Conservation (phyloP, 2,329 filamentous ascomycete genomes). For the Colletotrichum scovillei region DNA sequence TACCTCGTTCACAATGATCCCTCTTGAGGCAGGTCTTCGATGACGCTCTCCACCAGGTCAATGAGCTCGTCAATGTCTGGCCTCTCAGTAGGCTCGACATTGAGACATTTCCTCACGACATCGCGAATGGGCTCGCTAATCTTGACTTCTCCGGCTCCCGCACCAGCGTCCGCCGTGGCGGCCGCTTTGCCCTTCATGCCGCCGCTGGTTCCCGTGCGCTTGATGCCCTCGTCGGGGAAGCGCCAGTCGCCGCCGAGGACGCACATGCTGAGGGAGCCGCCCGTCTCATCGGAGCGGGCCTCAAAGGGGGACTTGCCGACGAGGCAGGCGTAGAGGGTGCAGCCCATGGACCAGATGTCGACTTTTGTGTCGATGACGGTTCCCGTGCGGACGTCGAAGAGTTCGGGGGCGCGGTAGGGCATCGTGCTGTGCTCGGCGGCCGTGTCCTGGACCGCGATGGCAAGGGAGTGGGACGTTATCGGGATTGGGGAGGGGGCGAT, state of each 20-base stretch:
- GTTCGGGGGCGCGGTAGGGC: slow-evolving; percentile 96
- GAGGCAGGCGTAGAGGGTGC: slow-evolving; percentile 96
- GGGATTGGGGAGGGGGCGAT: slow-evolving; percentile 87
- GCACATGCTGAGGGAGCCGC: slow-evolving; percentile 91
- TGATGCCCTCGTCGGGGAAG: slow-evolving; percentile 86
- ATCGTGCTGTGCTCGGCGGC: slow-evolving; percentile 98
- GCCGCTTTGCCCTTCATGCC: slow-evolving; percentile 43
- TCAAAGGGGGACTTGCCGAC: slow-evolving; percentile 98
- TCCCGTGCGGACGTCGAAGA: slow-evolving; percentile 97
- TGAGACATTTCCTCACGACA: slow-evolving; percentile 86
- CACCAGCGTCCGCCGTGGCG: slow-evolving; percentile 41
- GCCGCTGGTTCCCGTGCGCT: slow-evolving; percentile 54
- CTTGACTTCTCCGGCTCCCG: slow-evolving; percentile 53
- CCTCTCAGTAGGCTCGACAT: slow-evolving; percentile 86
- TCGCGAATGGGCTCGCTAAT: slow-evolving; percentile 89
- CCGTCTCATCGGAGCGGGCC: slow-evolving; percentile 94
- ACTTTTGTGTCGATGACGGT: slow-evolving; percentile 94
- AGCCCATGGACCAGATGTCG: slow-evolving; percentile 97
- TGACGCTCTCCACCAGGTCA: slow-evolving; percentile 77
- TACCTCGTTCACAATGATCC: slow-evolving; percentile 16
- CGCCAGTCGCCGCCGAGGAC: slow-evolving; percentile 95
- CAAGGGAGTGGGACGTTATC: slow-evolving; percentile 90
- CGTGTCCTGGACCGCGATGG: slow-evolving; percentile 91
- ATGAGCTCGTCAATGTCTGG: slow-evolving; percentile 91
- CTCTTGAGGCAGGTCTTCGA: slow-evolving; percentile 75